Conservation (phyloP, 148 eudicot genomes). For the Amaranthus cruentus region DNA sequence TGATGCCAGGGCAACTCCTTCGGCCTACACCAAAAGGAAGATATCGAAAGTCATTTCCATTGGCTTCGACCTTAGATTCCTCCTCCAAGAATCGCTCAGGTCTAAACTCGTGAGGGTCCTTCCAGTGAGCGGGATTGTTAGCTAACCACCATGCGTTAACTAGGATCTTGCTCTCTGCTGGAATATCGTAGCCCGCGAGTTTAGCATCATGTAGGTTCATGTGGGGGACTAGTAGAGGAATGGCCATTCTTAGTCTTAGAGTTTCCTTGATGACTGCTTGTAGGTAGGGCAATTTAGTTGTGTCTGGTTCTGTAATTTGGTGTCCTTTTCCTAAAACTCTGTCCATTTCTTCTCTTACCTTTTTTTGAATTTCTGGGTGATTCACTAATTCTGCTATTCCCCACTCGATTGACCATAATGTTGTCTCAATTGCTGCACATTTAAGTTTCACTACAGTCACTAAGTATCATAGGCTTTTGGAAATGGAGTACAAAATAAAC, state of each 20-base stretch:
- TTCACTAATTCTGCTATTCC: conserved; percentile 78
- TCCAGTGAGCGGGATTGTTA: conserved; percentile 77
- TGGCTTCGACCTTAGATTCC: conserved; percentile 75
- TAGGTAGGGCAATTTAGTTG: conserved; percentile 57
- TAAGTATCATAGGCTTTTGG: no score
- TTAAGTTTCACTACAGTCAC: no score
- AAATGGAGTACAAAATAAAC: no score
- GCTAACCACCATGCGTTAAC: conserved; percentile 92
- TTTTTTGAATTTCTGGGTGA: conserved; percentile 67
- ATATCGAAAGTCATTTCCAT: conserved; percentile 73
- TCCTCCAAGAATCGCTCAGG: conserved; percentile 88
- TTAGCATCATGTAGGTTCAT: conserved; percentile 81
- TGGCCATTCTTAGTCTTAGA: conserved; percentile 70
- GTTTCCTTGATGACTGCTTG: conserved; percentile 84
- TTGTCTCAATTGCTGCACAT: conserved; percentile 72
- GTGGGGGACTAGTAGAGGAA: conserved; percentile 81
- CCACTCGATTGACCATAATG: conserved; percentile 90
- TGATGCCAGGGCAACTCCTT: conserved; percentile 86
- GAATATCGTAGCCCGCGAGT: conserved; percentile 66
- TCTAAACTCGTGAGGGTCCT: conserved; percentile 76
- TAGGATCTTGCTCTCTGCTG: conserved; percentile 74
- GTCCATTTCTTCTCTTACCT: conserved; percentile 63
- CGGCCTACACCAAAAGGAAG: conserved; percentile 82
- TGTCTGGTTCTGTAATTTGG: conserved; percentile 71
- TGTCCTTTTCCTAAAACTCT: conserved; percentile 48